Percentiles rank a stretch among this genome's conserved stretches.
These are phyloP conservation scores for Ramaria sp. DNA, from an alignment of 768 basidiomycete species.

Conservation along the genomic window DNA sequence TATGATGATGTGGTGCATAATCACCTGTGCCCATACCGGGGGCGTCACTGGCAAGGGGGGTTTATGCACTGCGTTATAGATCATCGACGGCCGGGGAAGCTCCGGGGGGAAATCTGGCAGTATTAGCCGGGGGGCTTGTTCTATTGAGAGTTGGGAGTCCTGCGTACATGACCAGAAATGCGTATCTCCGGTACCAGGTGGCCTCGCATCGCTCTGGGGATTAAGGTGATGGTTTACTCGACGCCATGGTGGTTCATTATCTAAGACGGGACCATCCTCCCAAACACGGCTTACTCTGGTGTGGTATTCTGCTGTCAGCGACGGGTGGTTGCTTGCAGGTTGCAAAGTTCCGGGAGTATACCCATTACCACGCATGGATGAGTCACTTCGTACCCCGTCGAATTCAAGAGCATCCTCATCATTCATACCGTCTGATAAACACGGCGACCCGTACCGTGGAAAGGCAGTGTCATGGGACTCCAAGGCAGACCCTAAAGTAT, in stretches of 20 bases:
- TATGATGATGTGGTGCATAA: conserved; percentile 3
- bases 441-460: too few relatives aligned
- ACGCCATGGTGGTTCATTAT: conserved; percentile 1
- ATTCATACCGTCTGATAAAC: too few relatives aligned
- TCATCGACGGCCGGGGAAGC: conserved; percentile 12
- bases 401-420: too few relatives aligned
- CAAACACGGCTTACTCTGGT: not conserved
- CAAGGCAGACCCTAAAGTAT: too few relatives aligned
- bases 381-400: too few relatives aligned
- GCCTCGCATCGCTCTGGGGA: not conserved
- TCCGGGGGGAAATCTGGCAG: not conserved
- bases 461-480: too few relatives aligned
- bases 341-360: not conserved
- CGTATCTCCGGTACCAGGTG: not conserved
- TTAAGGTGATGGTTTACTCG: not conserved
- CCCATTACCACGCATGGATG: too few relatives aligned
- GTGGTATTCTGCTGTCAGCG: not conserved
- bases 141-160: not conserved
- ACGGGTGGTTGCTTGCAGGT: not conserved
- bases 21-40: conserved; percentile 36
- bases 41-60: conserved; percentile 21
- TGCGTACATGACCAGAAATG: not conserved
- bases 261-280: not conserved
- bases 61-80: conserved; percentile 10
- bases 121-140: not conserved